Percentiles rank a stretch among this genome's conserved stretches.
phyloP scores from a whole-genome alignment of 129 eudicot species.

The Pulicaria dysenterica region DNA sequence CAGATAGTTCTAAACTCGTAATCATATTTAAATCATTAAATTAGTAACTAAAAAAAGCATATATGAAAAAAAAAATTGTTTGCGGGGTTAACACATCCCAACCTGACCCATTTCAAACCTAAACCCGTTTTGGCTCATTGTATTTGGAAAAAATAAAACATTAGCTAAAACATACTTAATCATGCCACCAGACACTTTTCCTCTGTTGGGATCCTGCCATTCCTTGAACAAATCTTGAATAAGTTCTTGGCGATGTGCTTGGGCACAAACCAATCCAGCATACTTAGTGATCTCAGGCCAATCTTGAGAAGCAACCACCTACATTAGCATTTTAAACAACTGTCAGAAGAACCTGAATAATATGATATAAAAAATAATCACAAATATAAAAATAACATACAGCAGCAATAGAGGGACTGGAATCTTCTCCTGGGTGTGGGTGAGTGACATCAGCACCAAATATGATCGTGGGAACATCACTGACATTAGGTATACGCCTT shows the following conservation, averaged over 20 bases:
- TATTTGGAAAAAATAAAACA: neutral
- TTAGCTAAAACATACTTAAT: constrained; percentile 51
- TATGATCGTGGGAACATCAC: constrained; percentile 83
- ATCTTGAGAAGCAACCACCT: constrained; percentile 98
- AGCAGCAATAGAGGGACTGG: constrained; percentile 99
- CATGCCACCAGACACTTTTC: constrained; percentile 85
- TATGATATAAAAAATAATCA: neutral
- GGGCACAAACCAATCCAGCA: constrained; percentile 94
- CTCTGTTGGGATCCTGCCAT: constrained; percentile 78
- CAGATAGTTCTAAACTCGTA: no score
- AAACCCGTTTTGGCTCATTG: no score
- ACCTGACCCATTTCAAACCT: constrained; percentile 1
- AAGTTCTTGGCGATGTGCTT: constrained; percentile 88
- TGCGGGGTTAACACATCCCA: neutral
- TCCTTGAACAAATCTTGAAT: constrained; percentile 80
- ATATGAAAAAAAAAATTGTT: no score
- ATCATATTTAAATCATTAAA: no score
- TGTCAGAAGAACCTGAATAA: neutral
- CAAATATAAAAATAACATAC: constrained; percentile 37
- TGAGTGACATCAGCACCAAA: constrained; percentile 99
- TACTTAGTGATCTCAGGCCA: constrained; percentile 95
- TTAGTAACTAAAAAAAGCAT: no score
- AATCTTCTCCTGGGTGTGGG: constrained; percentile 98
- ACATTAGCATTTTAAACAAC: constrained; percentile 10
- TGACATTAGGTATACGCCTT: constrained; percentile 82